Conservation (phyloP, 345 rosid genomes). For the Luvunga scandens region DNA sequence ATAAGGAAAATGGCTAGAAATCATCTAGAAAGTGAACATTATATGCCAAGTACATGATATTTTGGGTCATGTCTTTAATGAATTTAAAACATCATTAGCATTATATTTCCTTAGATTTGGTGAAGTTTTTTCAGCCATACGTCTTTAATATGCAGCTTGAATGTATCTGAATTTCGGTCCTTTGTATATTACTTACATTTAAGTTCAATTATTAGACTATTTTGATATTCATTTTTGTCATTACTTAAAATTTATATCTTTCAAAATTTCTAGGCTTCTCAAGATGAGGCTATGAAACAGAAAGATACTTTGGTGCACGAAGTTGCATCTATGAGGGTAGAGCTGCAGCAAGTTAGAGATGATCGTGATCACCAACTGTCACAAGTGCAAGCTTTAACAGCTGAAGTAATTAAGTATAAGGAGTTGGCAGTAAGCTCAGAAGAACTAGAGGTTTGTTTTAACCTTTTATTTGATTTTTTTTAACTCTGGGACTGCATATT, state of each 20-base stretch:
- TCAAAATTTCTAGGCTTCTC: slow-evolving; percentile 55
- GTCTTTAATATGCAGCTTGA: background rate
- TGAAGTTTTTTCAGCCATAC: background rate
- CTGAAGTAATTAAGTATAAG: slow-evolving; percentile 58
- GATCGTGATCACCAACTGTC: slow-evolving; percentile 63
- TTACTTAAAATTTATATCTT: slow-evolving; percentile 1
- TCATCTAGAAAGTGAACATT: background rate
- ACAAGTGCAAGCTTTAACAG: slow-evolving; percentile 49
- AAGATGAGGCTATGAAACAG: slow-evolving; percentile 67
- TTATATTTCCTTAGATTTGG: background rate
- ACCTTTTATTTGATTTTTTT: background rate
- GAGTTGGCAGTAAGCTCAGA: slow-evolving; percentile 64
- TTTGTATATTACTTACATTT: background rate
- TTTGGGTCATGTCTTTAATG: background rate
- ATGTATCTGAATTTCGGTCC: background rate
- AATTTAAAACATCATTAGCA: background rate
- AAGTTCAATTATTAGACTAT: background rate
- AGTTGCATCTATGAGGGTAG: slow-evolving; percentile 61
- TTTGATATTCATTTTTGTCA: background rate
- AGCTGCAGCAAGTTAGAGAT: slow-evolving; percentile 60
- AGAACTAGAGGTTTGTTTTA: slow-evolving; percentile 66
- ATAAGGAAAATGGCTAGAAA: background rate
- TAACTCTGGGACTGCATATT: background rate
- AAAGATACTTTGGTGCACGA: slow-evolving; percentile 65
- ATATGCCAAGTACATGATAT: background rate